Evolutionary conservation across 163 green algal species (phyloP).

Genomic region (Chlorella variabilis): DNA sequence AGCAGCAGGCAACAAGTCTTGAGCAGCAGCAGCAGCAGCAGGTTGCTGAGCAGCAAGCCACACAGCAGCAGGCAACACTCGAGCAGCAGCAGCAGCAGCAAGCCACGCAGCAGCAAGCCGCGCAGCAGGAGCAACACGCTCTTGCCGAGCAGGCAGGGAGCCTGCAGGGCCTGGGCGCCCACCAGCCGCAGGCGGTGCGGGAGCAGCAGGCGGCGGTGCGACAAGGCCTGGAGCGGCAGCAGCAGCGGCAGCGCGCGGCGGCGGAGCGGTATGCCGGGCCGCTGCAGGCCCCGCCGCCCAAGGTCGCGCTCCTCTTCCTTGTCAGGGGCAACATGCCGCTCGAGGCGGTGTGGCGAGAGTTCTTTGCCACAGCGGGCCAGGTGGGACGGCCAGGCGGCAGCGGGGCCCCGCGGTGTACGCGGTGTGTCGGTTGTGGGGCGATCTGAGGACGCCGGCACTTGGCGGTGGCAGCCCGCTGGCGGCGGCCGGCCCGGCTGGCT

Average conservation of each 20-base stretch:
- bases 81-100: slow-evolving; percentile 8
- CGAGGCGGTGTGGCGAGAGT: slow-evolving; percentile 43
- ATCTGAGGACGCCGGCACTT: neutral
- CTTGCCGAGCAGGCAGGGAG: no score
- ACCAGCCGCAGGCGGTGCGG: neutral
- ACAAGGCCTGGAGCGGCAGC: neutral
- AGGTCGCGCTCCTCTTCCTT: slow-evolving; percentile 52
- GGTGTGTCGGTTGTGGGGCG: no score
- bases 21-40: neutral
- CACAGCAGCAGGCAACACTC: neutral
- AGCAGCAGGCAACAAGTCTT: no score
- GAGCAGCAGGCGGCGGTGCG: slow-evolving; percentile 6
- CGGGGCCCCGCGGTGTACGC: neutral
- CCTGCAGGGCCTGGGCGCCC: neutral
- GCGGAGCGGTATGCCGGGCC: neutral
- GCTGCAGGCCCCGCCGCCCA: neutral
- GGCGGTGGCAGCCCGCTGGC: no score
- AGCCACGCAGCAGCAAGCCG: neutral
- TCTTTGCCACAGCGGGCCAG: slow-evolving; percentile 34
- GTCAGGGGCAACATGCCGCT: slow-evolving; percentile 40
- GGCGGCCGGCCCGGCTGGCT: no score
- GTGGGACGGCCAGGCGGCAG: neutral
- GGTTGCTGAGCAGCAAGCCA: neutral
- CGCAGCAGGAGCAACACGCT: neutral
- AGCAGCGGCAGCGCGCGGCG: neutral